Percentiles rank a stretch among this genome's conserved stretches.
phyloP scores from a whole-genome alignment of 2,329 filamentous ascomycete species.

The Colletotrichum sp. region DNA sequence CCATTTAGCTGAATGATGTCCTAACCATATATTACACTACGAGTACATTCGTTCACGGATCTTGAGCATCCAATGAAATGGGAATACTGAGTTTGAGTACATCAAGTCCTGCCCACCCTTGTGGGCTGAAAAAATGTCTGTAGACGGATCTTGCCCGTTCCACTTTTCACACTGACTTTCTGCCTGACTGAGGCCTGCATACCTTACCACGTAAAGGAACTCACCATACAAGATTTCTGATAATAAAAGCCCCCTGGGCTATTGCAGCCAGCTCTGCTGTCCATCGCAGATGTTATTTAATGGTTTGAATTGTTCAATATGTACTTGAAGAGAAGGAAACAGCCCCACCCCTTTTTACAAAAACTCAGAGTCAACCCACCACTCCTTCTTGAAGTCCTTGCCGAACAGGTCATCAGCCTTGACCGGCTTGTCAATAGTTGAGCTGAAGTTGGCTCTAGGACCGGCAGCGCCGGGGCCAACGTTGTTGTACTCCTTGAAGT shows the following conservation, averaged over 20 bases:
- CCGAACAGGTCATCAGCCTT: not conserved
- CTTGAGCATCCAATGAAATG: not conserved
- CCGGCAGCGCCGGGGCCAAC: constrained; percentile 49
- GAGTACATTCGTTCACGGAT: not conserved
- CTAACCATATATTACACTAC: not conserved
- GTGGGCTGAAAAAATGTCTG: not conserved
- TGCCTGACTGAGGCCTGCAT: not conserved
- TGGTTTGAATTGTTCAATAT: not conserved
- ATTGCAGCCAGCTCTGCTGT: not conserved
- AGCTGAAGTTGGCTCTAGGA: not conserved
- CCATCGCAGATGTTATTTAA: not conserved
- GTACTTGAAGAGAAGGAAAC: not conserved
- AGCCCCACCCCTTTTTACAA: not conserved
- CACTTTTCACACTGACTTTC: not conserved
- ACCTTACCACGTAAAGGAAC: not conserved
- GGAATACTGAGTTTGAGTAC: not conserved
- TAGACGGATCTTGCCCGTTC: not conserved
- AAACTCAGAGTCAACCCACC: constrained; percentile 17
- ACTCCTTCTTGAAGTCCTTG: constrained; percentile 9
- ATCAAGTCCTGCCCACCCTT: not conserved
- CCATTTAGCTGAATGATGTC: not conserved
- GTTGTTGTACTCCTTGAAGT: constrained; percentile 59
- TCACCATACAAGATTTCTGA: not conserved
- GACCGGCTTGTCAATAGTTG: not conserved
- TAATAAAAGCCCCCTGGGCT: not conserved